Base-by-base conservation (phyloP, 2,329 filamentous ascomycete genomes). In the Colletotrichum sp. region DNA sequence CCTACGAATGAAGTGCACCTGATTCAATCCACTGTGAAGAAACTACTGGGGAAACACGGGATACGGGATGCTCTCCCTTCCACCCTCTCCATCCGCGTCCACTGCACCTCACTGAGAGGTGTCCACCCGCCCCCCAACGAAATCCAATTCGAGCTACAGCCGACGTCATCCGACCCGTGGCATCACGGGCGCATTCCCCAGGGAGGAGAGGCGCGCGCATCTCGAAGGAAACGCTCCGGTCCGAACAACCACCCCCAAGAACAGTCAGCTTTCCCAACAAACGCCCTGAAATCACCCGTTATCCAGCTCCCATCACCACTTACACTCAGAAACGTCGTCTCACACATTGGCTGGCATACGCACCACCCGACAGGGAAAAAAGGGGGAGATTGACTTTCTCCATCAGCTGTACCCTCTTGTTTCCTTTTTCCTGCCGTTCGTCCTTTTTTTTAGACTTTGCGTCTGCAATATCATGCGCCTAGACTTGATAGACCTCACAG, bases 111-210 rank as follows among this genome's bases (percentile, higher is more conserved):
- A 52, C 44, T 52, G 44, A 52, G 28, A 36, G 32, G 66, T 55
- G 32, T 44, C 72, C 36, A 67, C 62, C 21, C 57, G 57, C 69
- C 69, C 63, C 73, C 74, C 74, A 76, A 74, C 74, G 65, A 69
- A 76, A 76, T 74, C 74, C 70, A 65, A 62, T 65, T 66, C 71
- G 57, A 68, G 71, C 57, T 52, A 65, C 44, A 69, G 57, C 74
- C 74, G 74, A 76, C 74, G 74, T 76, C 74, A 76, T 76, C 65
- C 74, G 71, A 76, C 71, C 69, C 34, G 73, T 74, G 49, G 70
- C 64, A 76, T 76, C 71, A 69, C 71, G 59, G 71, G 74, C 71
- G 72, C 72, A 76, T 76, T 74, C 73, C 74, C 71, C 18, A 68
- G 69, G 71, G 70, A 76, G 70, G 73, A 32, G 30, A 63, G 59